These are phyloP conservation scores for Starmera pachycereana DNA, from an alignment of 805 yeast species.

Conservation along the genomic window DNA sequence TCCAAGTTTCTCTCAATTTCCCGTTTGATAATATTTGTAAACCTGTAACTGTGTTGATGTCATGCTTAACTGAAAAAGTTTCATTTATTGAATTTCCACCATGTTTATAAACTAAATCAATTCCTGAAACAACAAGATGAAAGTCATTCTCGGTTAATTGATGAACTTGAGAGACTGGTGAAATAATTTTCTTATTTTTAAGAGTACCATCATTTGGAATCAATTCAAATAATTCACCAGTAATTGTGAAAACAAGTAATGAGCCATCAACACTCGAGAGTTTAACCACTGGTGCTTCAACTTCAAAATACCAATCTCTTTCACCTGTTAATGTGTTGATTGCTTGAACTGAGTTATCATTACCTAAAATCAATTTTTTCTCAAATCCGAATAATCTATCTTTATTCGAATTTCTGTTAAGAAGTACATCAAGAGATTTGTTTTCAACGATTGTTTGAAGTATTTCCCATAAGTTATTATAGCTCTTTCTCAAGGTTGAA, in stretches of 20 bases:
- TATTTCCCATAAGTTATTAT: conserved; percentile 5
- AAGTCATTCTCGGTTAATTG: conserved; percentile 4
- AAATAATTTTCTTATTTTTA: background rate
- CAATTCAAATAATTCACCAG: conserved; percentile 18
- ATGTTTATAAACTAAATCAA: too few species aligned
- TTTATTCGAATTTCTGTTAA: background rate
- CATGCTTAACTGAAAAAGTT: conserved; percentile 19
- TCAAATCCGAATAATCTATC: conserved; percentile 33
- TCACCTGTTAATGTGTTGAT: conserved; percentile 31
- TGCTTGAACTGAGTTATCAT: conserved; percentile 32
- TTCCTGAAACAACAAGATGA: conserved; percentile 11
- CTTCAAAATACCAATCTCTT: conserved; percentile 27
- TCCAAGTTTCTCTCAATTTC: conserved; percentile 28
- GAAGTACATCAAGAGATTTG: background rate
- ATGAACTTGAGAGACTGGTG: too few species aligned
- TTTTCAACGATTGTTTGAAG: conserved; percentile 5
- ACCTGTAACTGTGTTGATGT: conserved; percentile 17
- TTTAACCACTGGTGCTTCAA: conserved; percentile 1
- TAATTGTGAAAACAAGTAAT: background rate
- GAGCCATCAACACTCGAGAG: too few species aligned
- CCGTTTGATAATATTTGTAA: conserved; percentile 6
- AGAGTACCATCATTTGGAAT: conserved; percentile 4
- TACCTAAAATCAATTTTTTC: conserved; percentile 31
- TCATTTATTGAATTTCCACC: conserved; percentile 5
- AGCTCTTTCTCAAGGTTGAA: conserved; percentile 6